phyloP scores from a whole-genome alignment of 1,139 yeast genomes.

The Spathaspora sp. region DNA sequence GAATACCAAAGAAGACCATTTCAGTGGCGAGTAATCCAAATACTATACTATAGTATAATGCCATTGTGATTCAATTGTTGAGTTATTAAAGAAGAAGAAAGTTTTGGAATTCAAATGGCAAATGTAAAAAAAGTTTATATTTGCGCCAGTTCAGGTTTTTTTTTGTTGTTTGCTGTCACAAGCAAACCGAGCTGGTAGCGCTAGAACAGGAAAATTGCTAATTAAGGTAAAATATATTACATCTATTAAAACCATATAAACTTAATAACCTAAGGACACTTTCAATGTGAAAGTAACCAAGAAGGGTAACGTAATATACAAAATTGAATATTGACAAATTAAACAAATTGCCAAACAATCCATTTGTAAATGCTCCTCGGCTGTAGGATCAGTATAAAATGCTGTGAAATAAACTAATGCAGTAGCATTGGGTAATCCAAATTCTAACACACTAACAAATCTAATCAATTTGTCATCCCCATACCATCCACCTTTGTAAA shows the following conservation, averaged over 20 bases:
- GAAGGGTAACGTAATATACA: slow-evolving; percentile 65
- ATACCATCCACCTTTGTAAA: slow-evolving; percentile 46
- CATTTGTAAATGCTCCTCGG: slow-evolving; percentile 68
- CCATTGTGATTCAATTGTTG: slow-evolving; percentile 45
- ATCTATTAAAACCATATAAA: not conserved
- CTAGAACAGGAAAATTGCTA: not conserved
- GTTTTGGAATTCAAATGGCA: not conserved
- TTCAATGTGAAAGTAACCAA: slow-evolving; percentile 58
- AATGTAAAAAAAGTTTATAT: not conserved
- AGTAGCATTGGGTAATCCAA: slow-evolving; percentile 86
- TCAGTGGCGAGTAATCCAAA: slow-evolving; percentile 75
- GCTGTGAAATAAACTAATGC: slow-evolving; percentile 83
- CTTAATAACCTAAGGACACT: slow-evolving; percentile 30
- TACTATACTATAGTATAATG: slow-evolving; percentile 71
- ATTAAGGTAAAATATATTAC: no score
- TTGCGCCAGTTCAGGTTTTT: not conserved
- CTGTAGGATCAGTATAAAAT: slow-evolving; percentile 66
- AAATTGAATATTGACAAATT: slow-evolving; percentile 62
- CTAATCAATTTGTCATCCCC: slow-evolving; percentile 50
- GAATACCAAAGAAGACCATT: slow-evolving; percentile 74
- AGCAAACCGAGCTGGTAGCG: slow-evolving; percentile 1
- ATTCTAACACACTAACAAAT: slow-evolving; percentile 72
- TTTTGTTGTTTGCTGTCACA: slow-evolving; percentile 2
- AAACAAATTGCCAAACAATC: slow-evolving; percentile 77
- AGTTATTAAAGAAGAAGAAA: not conserved